Evolutionary conservation across 345 rosid genomes (phyloP).

Genomic region (Pistacia integerrima): DNA sequence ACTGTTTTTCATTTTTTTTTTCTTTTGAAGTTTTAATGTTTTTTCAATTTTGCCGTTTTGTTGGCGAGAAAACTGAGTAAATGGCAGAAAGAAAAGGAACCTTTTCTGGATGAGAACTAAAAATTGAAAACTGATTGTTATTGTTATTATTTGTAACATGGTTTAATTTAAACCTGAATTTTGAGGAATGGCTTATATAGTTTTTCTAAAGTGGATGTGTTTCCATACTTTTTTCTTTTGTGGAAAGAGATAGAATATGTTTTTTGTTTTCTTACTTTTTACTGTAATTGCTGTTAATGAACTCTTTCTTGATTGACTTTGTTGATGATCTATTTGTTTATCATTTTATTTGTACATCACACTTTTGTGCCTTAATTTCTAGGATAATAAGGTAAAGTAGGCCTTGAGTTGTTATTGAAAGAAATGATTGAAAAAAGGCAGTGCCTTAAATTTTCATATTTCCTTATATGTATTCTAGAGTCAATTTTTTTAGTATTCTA

Average conservation of each 20-base stretch:
- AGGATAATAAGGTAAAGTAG: neutral
- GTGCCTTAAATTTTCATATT: neutral
- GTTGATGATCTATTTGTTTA: constrained; percentile 3
- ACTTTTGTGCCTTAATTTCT: neutral
- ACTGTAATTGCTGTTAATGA: neutral
- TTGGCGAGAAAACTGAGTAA: neutral
- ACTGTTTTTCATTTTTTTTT: neutral
- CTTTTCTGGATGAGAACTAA: neutral
- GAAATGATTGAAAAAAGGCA: neutral
- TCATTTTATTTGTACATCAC: neutral
- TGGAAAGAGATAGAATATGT: neutral
- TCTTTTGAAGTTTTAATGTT: neutral
- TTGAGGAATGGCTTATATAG: neutral
- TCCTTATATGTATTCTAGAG: neutral
- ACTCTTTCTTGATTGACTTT: neutral
- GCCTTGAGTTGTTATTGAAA: neutral
- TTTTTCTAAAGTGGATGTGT: neutral
- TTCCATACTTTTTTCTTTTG: neutral
- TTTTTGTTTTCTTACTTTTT: neutral
- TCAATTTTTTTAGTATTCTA: neutral
- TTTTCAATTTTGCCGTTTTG: neutral
- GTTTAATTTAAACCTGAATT: no score
- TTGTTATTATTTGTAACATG: neutral
- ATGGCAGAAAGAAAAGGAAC: neutral
- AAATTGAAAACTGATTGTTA: neutral